Evolutionary conservation across 495 filamentous ascomycete genomes (phyloP), one percentile per base, ranked within the genome.

Genomic region (Hypoxylon perforatum): DNA sequence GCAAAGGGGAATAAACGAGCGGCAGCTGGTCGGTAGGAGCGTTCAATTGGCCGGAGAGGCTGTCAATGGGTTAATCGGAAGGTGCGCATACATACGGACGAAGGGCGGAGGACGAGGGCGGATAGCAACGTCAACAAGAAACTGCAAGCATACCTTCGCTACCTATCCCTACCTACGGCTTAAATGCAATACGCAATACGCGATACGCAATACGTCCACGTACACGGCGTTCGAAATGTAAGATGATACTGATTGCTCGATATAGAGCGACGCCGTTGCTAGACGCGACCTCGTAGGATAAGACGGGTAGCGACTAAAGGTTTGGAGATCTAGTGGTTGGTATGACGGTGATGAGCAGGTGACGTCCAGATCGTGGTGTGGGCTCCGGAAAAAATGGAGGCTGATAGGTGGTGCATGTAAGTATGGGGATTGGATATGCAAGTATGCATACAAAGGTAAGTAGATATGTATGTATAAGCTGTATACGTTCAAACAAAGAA

Each of bases 301-400:
- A 18, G 17, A 44, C 38, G 41, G 15, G 10, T 9, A 35, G 25
- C 22, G 42, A 3, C 22, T 17, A 12, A 30, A n/a, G 12, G n/a
- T n/a, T n/a, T n/a, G 1, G 10, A 30, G 2, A 22, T 15, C 46
- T 21, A 18, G 44, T 23, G 17, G 44, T 45, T 45, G 45, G 19
- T 47, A 25, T 18, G 45, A 25, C 22, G n/a, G 47, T 17, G 10
- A 50, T 50, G 47, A 23, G 25, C 25, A 17, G 47, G 47, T 50
- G 25, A 50, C 47, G 46, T 48, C 47, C 35, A 17, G 15, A 50
- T 33, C 6, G 14, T 21, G 22, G 7, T 33, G 46, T 30, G 46
- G 46, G 46, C 6, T 48, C n/a, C 46, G 46, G 46, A 48, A 48
- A 48, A 48, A 25, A 41, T 41, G 41, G 41, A 18, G 41, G 41